Base-by-base conservation (phyloP, 2,329 filamentous ascomycete species). In the Diaporthe capsici region DNA sequence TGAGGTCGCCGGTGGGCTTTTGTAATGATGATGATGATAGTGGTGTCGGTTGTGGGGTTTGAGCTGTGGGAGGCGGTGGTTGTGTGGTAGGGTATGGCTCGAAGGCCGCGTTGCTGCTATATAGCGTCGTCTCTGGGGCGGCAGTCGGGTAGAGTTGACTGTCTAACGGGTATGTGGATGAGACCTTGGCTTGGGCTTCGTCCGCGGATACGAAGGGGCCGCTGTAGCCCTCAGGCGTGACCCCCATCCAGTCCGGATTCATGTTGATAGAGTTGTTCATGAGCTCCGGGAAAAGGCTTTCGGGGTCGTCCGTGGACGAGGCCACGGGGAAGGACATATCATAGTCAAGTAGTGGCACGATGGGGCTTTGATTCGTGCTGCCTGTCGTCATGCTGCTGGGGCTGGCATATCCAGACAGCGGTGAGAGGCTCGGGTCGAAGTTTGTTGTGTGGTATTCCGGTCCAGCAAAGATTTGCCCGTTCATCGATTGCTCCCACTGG, bases 351-450 rank as follows among this genome's bases (percentile, higher is more conserved):
- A 55, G 20, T 13, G 71, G 71, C 9, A 73, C 58, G 8, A 37
- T 5, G 20, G 71, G 71, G 60, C 71, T 73, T 13, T 39, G 71
- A 37, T 65, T 73, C 9, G 71, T 73, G 58, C 71, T 65, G 71
- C 47, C 71, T 34, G 71, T 73, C 9, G 71, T 73, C 71, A 73
- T 73, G 37, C 71, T 73, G 25, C 71, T 55, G 17, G 71, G 71
- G 58, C 58, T 73, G 13, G 31, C 71, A 42, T 65, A 63, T 3
- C 71, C 58, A 34, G 71, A 65, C 22, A 63, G 39, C 28, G 71
- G 71, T 31, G 58, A 73, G 47, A 65, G 13, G 10, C n/a, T 42
- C 2, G 15, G 25, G 1, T 57, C 58, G 15, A 55, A 55, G 58
- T 17, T 37, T 5, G 37, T 9, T 22, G 49, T 34, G 15, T 60